Conservation (phyloP, 2,329 filamentous ascomycete species). For the Clarireedia homoeocarpa region DNA sequence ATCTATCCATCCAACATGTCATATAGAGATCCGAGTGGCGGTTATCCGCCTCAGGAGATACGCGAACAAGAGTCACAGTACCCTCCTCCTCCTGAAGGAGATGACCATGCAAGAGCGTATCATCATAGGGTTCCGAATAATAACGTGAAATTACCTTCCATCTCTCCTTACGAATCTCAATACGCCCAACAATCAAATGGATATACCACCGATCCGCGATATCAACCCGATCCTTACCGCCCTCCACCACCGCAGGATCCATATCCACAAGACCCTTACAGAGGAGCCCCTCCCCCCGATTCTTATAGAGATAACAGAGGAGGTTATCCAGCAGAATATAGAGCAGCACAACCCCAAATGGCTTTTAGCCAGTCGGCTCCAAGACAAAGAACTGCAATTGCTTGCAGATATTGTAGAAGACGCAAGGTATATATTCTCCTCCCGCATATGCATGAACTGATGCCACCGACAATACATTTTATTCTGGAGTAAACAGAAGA, state of each 20-base stretch:
- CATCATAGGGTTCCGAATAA: conserved; percentile 19
- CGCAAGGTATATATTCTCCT: conserved; percentile 42
- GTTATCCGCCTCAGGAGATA: conserved; percentile 17
- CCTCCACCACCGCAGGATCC: conserved; percentile 6
- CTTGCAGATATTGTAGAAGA: conserved; percentile 51
- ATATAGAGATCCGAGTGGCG: conserved; percentile 26
- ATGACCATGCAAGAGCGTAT: conserved; percentile 27
- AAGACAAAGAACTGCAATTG: conserved; percentile 51
- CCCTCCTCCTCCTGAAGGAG: conserved; percentile 28
- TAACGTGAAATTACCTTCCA: conserved; percentile 26
- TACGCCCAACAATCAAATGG: conserved; percentile 19
- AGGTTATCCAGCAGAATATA: conserved; percentile 17
- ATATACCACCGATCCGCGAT: conserved; percentile 18
- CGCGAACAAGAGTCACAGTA: conserved; percentile 24
- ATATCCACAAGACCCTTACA: not conserved
- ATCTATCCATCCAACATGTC: conserved; percentile 26
- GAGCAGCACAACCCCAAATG: conserved; percentile 16
- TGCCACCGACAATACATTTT: not conserved
- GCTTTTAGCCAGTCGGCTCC: conserved; percentile 41
- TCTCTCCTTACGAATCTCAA: conserved; percentile 26
- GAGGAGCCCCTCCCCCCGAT: conserved; percentile 8
- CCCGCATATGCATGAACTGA: not conserved
- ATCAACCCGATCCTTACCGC: conserved; percentile 22
- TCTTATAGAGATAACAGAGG: conserved; percentile 16
- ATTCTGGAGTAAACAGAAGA: not conserved